Conservation (phyloP, 192 early-diverging fungal species). For the Powellomyces hirtus region DNA sequence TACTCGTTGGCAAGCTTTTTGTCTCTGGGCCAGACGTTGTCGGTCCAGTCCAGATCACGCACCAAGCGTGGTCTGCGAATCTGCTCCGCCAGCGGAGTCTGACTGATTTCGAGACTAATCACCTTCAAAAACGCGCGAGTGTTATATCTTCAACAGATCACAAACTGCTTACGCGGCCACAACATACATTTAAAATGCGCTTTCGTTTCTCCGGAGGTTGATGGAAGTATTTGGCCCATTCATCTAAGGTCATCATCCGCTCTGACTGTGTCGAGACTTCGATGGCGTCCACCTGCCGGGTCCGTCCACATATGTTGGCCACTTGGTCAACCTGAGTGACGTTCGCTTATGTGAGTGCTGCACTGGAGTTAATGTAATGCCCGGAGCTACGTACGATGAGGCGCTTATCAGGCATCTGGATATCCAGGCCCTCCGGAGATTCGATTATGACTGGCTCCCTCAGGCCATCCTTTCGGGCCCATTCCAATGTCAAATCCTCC, state of each 20-base stretch:
- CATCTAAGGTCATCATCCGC: slow-evolving; percentile 70
- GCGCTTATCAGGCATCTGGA: slow-evolving; percentile 69
- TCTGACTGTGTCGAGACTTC: slow-evolving; percentile 90
- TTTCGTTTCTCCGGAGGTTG: slow-evolving; percentile 53
- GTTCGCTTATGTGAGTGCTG: slow-evolving; percentile 1
- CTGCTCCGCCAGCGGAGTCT: slow-evolving; percentile 61
- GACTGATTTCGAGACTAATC: slow-evolving; percentile 83
- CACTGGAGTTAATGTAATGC: slow-evolving; percentile 50
- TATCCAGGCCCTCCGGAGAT: slow-evolving; percentile 65
- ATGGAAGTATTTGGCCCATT: slow-evolving; percentile 81
- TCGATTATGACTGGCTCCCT: slow-evolving; percentile 75
- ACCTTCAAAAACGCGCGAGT: slow-evolving; percentile 30
- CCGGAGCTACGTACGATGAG: slow-evolving; percentile 56
- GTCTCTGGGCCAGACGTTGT: slow-evolving; percentile 79
- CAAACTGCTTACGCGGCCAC: neutral
- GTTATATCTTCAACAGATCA: neutral
- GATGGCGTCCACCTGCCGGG: slow-evolving; percentile 81
- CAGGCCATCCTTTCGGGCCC: slow-evolving; percentile 60
- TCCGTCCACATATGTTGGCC: slow-evolving; percentile 51
- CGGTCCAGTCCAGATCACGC: slow-evolving; percentile 84
- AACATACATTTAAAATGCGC: slow-evolving; percentile 70
- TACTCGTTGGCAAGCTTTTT: slow-evolving; percentile 63
- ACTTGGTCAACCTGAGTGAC: slow-evolving; percentile 32
- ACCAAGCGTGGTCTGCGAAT: slow-evolving; percentile 78
- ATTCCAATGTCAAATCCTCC: slow-evolving; percentile 64